phyloP scores from a whole-genome alignment of 768 basidiomycete genomes.

The Leccinum subgranulosum region DNA sequence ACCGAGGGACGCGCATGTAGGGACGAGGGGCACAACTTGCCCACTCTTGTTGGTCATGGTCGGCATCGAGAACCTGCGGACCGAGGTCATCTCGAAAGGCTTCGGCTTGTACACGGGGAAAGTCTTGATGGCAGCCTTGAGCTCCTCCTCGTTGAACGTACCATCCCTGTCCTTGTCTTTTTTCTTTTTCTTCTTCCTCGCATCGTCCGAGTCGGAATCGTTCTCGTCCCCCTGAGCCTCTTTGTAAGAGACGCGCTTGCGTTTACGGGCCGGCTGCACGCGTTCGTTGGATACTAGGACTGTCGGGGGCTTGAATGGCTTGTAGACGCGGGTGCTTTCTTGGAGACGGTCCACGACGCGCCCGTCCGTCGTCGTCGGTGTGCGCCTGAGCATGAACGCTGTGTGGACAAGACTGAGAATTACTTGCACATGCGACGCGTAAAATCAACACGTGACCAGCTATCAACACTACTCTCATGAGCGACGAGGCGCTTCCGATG shows the following conservation, averaged over 20 bases:
- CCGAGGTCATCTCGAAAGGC: constrained; percentile 53
- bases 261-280: constrained; percentile 70
- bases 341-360: constrained; percentile 62
- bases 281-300: constrained; percentile 43
- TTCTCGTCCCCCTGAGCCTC: constrained; percentile 58
- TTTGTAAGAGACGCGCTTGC: constrained; percentile 87
- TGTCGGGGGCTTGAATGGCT: constrained; percentile 79
- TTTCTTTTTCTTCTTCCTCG: constrained; percentile 60
- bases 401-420: background rate
- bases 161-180: constrained; percentile 58
- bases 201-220: constrained; percentile 52
- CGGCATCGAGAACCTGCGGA: constrained; percentile 81
- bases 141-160: constrained; percentile 60
- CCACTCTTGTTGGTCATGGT: constrained; percentile 73
- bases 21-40: constrained; percentile 48
- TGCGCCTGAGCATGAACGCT: constrained; percentile 60
- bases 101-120: constrained; percentile 83
- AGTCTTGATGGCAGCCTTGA: constrained; percentile 58
- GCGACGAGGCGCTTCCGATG: constrained; percentile 6
- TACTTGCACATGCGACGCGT: constrained; percentile 13
- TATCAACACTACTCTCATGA: background rate
- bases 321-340: constrained; percentile 70
- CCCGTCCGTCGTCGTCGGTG: constrained; percentile 69
- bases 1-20: constrained; percentile 77
- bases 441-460: constrained; percentile 24